Evolutionary conservation across 179 eudicot species (phyloP), one percentile per base, ranked within the genome.

Genomic region (Vitellaria paradoxa): DNA sequence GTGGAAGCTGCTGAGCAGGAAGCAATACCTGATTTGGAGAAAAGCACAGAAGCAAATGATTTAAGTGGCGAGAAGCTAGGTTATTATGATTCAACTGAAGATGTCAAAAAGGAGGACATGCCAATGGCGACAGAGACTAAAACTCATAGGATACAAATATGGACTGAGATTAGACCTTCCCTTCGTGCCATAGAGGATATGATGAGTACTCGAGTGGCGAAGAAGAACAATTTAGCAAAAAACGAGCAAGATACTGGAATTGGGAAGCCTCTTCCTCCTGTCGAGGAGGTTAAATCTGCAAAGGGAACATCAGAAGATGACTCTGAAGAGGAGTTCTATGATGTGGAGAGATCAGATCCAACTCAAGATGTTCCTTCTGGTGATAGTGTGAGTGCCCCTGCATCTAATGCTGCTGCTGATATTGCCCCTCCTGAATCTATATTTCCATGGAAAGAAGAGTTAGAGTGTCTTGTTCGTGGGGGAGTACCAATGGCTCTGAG

Each of bases 401-500:
- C 55, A 46, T 47, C 56, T 15, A 64, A 62, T 73, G 74, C 76
- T 72, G 74, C 70, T 70, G 65, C 64, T 81, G 82, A 77, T 70
- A 77, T 74, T 57, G 67, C 72, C 66, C 61, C 70, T 81, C 46
- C 79, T 62, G 90, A 89, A 63, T 87, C 79, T 62, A 74, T 59
- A 49, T 81, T 84, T 81, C 89, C 91, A 30, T 90, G 90, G 92
- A 93, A 90, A 74, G 97, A 95, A 83, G 99, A 95, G 86, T 81
- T 95, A 77, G 96, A 93, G 84, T 89, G 90, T 85, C 98, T 95
- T 81, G 93, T 95, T 79, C 97, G 89, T 80, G 99, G 98, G 56
- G 99, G 99, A 62, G 88, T 95, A 60, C 98, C 99, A 42, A 95
- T 95, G 99, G 97, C 99, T 82, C 85, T 95, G 37, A 86, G 99